Evolutionary conservation across 73 alveolate species (phyloP).

Genomic region (Tetrahymena borealis): DNA sequence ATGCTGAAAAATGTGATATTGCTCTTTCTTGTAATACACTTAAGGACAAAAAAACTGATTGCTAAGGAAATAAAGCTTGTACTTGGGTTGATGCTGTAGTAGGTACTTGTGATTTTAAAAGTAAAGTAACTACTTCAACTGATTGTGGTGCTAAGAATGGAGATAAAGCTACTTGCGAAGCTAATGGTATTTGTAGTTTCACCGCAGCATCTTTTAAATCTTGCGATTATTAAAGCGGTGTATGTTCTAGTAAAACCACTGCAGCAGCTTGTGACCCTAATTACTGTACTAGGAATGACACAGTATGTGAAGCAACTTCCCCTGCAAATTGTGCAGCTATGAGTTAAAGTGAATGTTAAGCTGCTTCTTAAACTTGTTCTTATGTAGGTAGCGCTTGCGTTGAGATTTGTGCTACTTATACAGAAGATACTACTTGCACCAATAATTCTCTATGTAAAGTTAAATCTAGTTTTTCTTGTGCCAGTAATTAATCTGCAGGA

Average conservation of each 20-base stretch:
- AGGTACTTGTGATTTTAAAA: background rate
- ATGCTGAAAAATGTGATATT: background rate
- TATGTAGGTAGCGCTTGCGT: background rate
- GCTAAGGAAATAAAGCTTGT: background rate
- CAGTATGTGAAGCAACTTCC: background rate
- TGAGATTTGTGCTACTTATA: too few species aligned
- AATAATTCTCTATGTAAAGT: too few species aligned
- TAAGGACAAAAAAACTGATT: background rate
- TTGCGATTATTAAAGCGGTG: background rate
- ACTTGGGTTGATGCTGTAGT: background rate
- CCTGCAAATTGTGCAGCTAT: background rate
- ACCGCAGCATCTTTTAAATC: background rate
- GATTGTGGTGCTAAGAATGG: background rate
- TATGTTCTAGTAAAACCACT: background rate
- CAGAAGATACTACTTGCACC: too few species aligned
- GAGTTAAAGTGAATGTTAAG: background rate
- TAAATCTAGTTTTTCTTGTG: too few species aligned
- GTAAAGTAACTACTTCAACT: background rate
- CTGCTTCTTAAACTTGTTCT: background rate
- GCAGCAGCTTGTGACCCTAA: background rate
- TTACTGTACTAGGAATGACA: background rate
- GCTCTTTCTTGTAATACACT: background rate
- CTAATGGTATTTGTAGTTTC: background rate
- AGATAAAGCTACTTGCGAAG: background rate
- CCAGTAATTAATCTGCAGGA: too few species aligned